Conservation (phyloP, 164 flowering plant genomes). For the Nymphaea colorata region DNA sequence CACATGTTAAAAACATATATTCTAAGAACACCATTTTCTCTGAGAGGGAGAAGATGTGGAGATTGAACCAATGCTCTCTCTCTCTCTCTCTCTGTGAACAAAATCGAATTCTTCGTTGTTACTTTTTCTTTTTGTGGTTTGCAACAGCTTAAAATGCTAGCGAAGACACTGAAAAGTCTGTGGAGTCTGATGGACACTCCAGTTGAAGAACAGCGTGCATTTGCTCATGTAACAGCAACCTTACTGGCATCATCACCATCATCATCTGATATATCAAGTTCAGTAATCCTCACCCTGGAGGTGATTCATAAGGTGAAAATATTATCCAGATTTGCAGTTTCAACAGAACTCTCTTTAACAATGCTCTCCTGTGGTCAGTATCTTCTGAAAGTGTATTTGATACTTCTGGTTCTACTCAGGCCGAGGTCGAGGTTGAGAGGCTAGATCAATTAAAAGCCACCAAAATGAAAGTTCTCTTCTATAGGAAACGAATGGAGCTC, state of each 20-base stretch:
- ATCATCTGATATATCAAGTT: constrained; percentile 42
- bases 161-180: constrained; percentile 63
- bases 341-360: background rate
- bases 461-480: constrained; percentile 86
- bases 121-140: background rate
- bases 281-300: constrained; percentile 63
- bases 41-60: too few relatives aligned
- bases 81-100: too few relatives aligned
- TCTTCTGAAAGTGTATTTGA: background rate
- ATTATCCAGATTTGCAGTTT: background rate
- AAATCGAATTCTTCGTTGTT: too few relatives aligned
- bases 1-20: too few relatives aligned
- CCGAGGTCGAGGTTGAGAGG: constrained; percentile 79
- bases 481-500: constrained; percentile 62
- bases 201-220: constrained; percentile 44
- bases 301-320: constrained; percentile 51
- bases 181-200: constrained; percentile 92
- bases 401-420: constrained; percentile 22
- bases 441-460: constrained; percentile 82
- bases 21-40: too few relatives aligned
- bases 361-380: background rate
- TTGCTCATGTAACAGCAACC: constrained; percentile 41
- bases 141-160: constrained; percentile 73
- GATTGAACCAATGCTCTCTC: too few relatives aligned
- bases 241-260: constrained; percentile 22